Percentiles rank a stretch among this genome's conserved stretches.
phyloP scores from a whole-genome alignment of 1,139 yeast genomes.

The Kurtzmaniella quercitrusa region DNA sequence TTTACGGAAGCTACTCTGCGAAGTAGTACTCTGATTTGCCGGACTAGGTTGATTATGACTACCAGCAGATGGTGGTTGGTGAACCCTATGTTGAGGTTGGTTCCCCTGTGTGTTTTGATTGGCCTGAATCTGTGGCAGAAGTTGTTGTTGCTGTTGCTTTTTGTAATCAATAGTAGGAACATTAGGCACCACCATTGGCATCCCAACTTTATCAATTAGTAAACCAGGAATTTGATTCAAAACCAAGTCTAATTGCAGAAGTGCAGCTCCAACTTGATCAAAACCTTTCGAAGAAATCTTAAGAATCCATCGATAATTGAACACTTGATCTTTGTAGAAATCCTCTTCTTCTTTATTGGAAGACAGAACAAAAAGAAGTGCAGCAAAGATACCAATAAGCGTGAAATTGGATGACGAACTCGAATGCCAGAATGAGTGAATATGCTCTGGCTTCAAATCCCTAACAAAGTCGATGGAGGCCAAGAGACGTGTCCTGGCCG shows the following conservation, averaged over 20 bases:
- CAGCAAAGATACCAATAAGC: slow-evolving; percentile 81
- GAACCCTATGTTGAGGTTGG: not conserved
- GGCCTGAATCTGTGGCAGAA: slow-evolving; percentile 9
- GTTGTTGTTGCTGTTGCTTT: slow-evolving; percentile 10
- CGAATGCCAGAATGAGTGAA: slow-evolving; percentile 86
- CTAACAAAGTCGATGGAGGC: slow-evolving; percentile 82
- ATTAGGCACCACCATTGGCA: slow-evolving; percentile 37
- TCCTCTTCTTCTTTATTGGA: slow-evolving; percentile 57
- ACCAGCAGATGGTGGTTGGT: not conserved
- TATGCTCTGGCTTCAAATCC: slow-evolving; percentile 73
- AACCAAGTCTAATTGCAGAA: slow-evolving; percentile 62
- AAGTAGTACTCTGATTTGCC: not conserved
- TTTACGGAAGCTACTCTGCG: slow-evolving; percentile 2
- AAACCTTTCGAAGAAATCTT: slow-evolving; percentile 72
- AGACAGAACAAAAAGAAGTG: slow-evolving; percentile 65
- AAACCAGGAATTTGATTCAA: slow-evolving; percentile 66
- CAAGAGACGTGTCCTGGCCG: slow-evolving; percentile 73
- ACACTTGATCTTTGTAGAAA: slow-evolving; percentile 61
- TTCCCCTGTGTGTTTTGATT: slow-evolving; percentile 9
- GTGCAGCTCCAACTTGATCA: slow-evolving; percentile 68
- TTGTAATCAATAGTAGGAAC: slow-evolving; percentile 26
- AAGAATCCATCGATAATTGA: slow-evolving; percentile 71
- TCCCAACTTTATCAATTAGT: slow-evolving; percentile 41
- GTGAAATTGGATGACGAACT: slow-evolving; percentile 75
- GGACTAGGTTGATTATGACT: not conserved